Conservation (phyloP, 148 eudicot genomes). For the Persicaria tinctoria region DNA sequence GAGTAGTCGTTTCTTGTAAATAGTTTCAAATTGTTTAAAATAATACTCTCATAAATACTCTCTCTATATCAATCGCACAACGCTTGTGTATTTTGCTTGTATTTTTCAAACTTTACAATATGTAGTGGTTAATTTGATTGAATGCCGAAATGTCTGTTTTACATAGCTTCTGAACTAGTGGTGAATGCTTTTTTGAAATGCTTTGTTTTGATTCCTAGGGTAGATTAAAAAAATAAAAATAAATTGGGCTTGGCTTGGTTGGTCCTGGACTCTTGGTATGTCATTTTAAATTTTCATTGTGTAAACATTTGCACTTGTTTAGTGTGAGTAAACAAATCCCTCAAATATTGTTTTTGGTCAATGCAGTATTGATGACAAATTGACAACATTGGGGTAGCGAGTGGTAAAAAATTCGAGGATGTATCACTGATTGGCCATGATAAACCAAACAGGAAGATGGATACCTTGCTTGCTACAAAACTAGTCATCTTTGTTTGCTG, state of each 20-base stretch:
- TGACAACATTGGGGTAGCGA: slow-evolving; percentile 36
- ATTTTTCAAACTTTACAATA: no score
- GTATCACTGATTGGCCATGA: slow-evolving; percentile 49
- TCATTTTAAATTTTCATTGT: not conserved
- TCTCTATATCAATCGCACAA: no score
- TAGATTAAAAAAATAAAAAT: not conserved
- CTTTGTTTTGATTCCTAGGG: not conserved
- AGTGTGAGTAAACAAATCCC: not conserved
- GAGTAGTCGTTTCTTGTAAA: no score
- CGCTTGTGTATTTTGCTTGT: no score
- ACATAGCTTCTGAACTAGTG: not conserved
- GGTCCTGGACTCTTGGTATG: not conserved
- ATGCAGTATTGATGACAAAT: slow-evolving; percentile 59
- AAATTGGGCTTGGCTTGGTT: not conserved
- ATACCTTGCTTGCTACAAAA: slow-evolving; percentile 23
- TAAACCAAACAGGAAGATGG: slow-evolving; percentile 68
- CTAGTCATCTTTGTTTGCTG: not conserved
- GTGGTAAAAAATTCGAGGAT: slow-evolving; percentile 75
- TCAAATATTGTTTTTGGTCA: not conserved
- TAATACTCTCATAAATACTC: no score
- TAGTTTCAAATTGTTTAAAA: no score
- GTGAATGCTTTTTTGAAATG: not conserved
- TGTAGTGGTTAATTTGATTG: no score
- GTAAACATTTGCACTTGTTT: not conserved
- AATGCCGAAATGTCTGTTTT: not conserved